Evolutionary conservation across 2,329 filamentous ascomycete species (phyloP).

Genomic region (Apiospora sp.): DNA sequence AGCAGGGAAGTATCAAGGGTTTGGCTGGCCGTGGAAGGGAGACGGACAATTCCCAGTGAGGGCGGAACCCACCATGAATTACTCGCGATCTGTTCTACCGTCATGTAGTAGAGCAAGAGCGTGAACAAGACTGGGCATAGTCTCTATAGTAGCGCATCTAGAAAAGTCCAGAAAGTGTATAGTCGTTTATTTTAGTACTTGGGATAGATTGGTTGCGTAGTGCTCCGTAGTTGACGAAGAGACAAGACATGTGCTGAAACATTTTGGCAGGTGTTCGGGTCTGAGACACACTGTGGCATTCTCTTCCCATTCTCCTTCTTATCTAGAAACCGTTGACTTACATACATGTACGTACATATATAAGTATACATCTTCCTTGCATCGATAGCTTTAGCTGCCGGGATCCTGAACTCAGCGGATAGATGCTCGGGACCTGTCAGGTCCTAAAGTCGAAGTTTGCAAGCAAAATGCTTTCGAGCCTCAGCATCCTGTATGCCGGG

Average conservation of each 20-base stretch:
- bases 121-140: conserved; percentile 2
- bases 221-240: neutral
- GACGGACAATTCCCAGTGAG: neutral
- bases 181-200: neutral
- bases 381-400: neutral
- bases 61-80: neutral
- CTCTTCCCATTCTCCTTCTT: neutral
- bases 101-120: neutral
- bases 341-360: neutral
- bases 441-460: conserved; percentile 14
- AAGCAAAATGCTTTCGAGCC: conserved; percentile 5
- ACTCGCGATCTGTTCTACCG: neutral
- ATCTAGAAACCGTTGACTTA: conserved; percentile 18
- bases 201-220: neutral
- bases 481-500: conserved; percentile 11
- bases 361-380: neutral
- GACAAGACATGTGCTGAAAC: conserved; percentile 17
- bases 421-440: conserved; percentile 10
- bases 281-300: neutral
- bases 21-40: neutral
- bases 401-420: neutral
- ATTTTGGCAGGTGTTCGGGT: conserved; percentile 9
- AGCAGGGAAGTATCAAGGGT: neutral
- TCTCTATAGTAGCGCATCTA: neutral
- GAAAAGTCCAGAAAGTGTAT: neutral